phyloP scores from a whole-genome alignment of 768 basidiomycete genomes.

The Russula lepida region DNA sequence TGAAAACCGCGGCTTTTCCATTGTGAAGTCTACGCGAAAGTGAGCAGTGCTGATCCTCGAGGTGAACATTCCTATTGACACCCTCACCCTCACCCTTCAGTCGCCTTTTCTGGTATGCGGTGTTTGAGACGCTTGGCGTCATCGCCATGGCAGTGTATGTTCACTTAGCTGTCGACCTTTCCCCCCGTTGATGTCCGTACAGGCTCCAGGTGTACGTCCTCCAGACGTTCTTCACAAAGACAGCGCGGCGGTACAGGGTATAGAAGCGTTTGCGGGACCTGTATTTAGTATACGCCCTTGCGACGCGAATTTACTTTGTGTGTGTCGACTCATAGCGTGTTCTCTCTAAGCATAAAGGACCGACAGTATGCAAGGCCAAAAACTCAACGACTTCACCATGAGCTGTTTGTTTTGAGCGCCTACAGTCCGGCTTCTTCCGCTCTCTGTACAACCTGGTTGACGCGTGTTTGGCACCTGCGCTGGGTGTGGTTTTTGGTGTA shows the following conservation, averaged over 20 bases:
- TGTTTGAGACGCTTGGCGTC: conserved; percentile 70
- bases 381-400: no score
- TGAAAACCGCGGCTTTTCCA: conserved; percentile 89
- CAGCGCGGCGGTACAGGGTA: conserved; percentile 83
- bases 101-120: conserved; percentile 90
- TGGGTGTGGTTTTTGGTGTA: no score
- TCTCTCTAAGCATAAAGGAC: neutral
- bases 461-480: no score
- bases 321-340: neutral
- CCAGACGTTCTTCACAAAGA: conserved; percentile 95
- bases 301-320: neutral
- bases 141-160: conserved; percentile 85
- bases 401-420: no score
- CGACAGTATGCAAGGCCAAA: neutral
- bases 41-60: conserved; percentile 27
- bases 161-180: conserved; percentile 1
- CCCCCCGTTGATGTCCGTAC: conserved; percentile 16
- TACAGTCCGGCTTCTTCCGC: no score
- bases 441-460: no score
- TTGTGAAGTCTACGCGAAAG: conserved; percentile 87
- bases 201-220: conserved; percentile 88
- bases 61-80: neutral
- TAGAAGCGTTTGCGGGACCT: conserved; percentile 30
- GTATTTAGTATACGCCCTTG: neutral
- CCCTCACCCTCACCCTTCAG: conserved; percentile 31